A percentile compares a stretch with the other conserved stretches of the same genome.
These are phyloP conservation scores for Chlorella sorokiniana DNA, from an alignment of 139 green algal species.

Conservation along the genomic window DNA sequence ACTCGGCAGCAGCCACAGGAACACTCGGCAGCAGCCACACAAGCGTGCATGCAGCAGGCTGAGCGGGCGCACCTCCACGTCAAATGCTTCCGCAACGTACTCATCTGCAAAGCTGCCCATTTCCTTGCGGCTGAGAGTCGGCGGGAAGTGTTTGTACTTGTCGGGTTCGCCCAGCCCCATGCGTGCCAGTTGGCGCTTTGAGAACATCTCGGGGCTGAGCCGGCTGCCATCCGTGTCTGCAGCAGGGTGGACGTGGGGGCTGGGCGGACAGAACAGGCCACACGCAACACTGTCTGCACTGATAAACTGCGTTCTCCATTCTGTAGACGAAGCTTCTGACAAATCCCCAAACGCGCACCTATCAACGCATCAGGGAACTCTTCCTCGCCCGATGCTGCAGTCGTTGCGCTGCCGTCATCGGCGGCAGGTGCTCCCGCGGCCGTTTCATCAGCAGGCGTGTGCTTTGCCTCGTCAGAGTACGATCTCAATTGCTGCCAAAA, in stretches of 20 bases:
- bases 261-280: background rate
- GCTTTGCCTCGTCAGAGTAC: background rate
- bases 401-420: background rate
- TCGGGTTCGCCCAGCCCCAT: constrained; percentile 26
- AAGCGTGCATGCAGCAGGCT: background rate
- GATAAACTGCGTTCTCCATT: too few relatives aligned
- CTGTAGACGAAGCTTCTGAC: too few relatives aligned
- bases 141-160: constrained; percentile 36
- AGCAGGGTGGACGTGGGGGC: background rate
- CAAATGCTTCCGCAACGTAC: constrained; percentile 31
- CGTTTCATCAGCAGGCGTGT: background rate
- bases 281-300: too few relatives aligned
- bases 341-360: background rate
- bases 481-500: background rate
- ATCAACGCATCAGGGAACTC: background rate
- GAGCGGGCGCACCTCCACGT: constrained; percentile 38
- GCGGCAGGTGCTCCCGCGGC: background rate
- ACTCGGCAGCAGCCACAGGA: too few relatives aligned
- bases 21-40: too few relatives aligned
- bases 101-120: constrained; percentile 42
- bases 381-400: background rate
- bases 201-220: constrained; percentile 24
- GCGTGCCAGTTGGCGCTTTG: constrained; percentile 24
- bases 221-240: background rate
- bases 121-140: constrained; percentile 40